Evolutionary conservation across 495 filamentous ascomycete species (phyloP), one percentile per base, ranked within the genome.

Genomic region (Daldinia bambusicola): DNA sequence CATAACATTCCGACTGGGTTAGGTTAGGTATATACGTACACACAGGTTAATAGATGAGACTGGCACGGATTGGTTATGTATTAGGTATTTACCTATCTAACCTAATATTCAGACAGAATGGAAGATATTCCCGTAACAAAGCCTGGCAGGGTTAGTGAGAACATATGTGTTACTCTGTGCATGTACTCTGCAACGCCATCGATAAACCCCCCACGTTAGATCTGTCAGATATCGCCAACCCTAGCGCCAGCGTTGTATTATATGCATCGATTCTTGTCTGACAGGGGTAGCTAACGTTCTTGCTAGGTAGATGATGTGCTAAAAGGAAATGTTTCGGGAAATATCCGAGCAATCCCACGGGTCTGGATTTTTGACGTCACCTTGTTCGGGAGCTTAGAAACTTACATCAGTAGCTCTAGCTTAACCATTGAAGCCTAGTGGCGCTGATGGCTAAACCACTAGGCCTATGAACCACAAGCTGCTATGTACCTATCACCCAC

Each of bases 321-420:
- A 43, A 22, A 55, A 45, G 61, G n/a, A n/a, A 56, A 41, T 57
- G 2, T 59, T 59, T 59, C 55, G 55, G 45, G 40, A 58, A 56
- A 34, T 36, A 53, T 32, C 50, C 13, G 18, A 51, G 18, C 36
- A 18, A 43, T 41, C 37, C 20, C 37, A 31, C 34, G 53, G 30
- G 18, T 62, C 16, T 38, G 14, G 51, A 22, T 6, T 51, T 51
- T 63, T 68, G 64, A 72, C 64, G 70, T 72, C 70, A 72, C 41
- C 12, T 13, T 18, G 26, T 26, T 26, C 63, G 63, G 63, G 63
- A 71, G 63, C 63, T 67, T 71, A 67, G 26, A 63, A 57, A 45
- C 8, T 63, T 61, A n/a, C n/a, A n/a, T n/a, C n/a, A n/a, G n/a
- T n/a, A 26, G 30, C 20, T 37, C 18, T 13, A 26, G 31, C 20